Evolutionary conservation across 2,329 filamentous ascomycete genomes (phyloP).

Genomic region (Botrytis sinoallii): DNA sequence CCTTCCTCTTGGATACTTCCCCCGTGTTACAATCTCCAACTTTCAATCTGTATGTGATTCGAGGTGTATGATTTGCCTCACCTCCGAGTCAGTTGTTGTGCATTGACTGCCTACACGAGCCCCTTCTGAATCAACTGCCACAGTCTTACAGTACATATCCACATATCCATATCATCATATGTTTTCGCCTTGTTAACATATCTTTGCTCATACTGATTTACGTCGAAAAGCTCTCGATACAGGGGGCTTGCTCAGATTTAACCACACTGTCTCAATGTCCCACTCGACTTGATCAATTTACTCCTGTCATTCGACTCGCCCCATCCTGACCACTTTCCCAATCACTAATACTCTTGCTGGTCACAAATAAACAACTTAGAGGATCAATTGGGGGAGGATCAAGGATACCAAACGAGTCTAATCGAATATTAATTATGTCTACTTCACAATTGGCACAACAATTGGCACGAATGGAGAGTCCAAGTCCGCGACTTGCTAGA

Average conservation of each 20-base stretch:
- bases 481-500: conserved; percentile 24
- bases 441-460: background rate
- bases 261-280: conserved; percentile 1
- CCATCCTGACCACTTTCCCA: background rate
- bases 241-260: background rate
- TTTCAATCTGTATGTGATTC: background rate
- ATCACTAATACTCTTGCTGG: conserved; percentile 7
- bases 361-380: conserved; percentile 2
- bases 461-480: conserved; percentile 9
- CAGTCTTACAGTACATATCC: background rate
- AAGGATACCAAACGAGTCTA: background rate
- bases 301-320: background rate
- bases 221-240: background rate
- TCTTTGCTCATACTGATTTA: background rate
- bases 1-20: background rate
- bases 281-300: background rate
- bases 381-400: background rate
- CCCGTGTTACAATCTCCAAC: background rate
- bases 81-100: conserved; percentile 4
- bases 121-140: background rate
- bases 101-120: conserved; percentile 6
- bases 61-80: background rate
- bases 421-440: conserved; percentile 13
- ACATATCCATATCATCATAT: background rate
- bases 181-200: background rate